Conservation (phyloP, 2,329 filamentous ascomycete species). For the Diplodia sapinea region DNA sequence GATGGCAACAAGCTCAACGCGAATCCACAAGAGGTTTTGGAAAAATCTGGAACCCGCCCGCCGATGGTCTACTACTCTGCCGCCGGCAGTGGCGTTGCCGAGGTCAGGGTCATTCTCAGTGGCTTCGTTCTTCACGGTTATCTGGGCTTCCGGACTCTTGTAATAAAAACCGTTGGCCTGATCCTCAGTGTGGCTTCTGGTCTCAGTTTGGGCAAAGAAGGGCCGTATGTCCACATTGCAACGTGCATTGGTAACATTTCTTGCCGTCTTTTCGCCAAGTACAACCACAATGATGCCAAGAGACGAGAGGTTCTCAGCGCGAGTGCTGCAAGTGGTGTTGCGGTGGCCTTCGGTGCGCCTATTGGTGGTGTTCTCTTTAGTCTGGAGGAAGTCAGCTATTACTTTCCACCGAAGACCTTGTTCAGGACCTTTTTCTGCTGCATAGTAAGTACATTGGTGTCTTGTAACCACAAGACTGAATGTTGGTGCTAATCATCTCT, state of each 20-base stretch:
- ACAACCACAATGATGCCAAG: slow-evolving; percentile 92
- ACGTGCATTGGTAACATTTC: slow-evolving; percentile 94
- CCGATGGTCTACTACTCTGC: slow-evolving; percentile 96
- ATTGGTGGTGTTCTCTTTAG: slow-evolving; percentile 90
- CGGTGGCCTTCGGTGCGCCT: slow-evolving; percentile 92
- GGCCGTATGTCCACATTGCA: slow-evolving; percentile 96
- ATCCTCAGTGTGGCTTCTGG: slow-evolving; percentile 91
- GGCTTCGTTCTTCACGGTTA: slow-evolving; percentile 97
- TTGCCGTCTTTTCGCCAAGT: slow-evolving; percentile 92
- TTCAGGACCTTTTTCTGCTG: slow-evolving; percentile 99
- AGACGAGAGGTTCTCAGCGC: slow-evolving; percentile 92
- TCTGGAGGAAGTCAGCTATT: slow-evolving; percentile 94
- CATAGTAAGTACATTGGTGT: slow-evolving; percentile 63
- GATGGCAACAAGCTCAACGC: slow-evolving; percentile 49
- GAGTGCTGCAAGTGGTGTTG: slow-evolving; percentile 87
- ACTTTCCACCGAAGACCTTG: slow-evolving; percentile 95
- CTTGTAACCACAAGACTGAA: too few relatives aligned
- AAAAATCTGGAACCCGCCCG: slow-evolving; percentile 53
- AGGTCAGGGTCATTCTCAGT: slow-evolving; percentile 97
- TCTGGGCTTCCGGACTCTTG: slow-evolving; percentile 82
- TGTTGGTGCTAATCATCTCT: slow-evolving; percentile 31
- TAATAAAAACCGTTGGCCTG: slow-evolving; percentile 82
- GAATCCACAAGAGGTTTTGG: slow-evolving; percentile 50
- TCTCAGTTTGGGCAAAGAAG: slow-evolving; percentile 91
- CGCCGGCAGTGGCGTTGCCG: slow-evolving; percentile 92